phyloP scores from a whole-genome alignment of 2,329 filamentous ascomycete genomes.

The Monosporascus sp. region DNA sequence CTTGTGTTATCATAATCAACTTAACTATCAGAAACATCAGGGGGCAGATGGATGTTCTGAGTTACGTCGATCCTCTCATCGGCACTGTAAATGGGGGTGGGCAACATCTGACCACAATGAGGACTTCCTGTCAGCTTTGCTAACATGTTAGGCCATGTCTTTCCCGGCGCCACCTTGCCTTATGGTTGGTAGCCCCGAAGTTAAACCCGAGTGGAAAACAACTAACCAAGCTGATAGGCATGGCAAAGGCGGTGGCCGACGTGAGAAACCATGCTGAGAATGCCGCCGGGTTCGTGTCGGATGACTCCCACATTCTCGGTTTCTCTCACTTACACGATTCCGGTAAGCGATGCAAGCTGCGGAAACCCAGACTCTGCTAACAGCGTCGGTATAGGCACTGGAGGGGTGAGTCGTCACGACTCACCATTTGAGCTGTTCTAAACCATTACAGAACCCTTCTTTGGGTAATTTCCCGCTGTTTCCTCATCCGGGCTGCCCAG shows the following conservation, averaged over 20 bases:
- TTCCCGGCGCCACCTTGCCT: conserved; percentile 28
- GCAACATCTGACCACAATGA: background rate
- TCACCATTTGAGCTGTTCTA: conserved; percentile 4
- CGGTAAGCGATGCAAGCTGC: conserved; percentile 11
- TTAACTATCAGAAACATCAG: no score
- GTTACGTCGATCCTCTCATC: conserved; percentile 26
- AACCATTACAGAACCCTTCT: conserved; percentile 32
- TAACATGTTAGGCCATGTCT: conserved; percentile 26
- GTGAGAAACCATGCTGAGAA: conserved; percentile 19
- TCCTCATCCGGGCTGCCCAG: conserved; percentile 43
- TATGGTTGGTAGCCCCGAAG: conserved; percentile 20
- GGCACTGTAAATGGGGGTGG: conserved; percentile 27
- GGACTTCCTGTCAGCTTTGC: conserved; percentile 1
- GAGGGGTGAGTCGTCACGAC: conserved; percentile 21
- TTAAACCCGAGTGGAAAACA: background rate
- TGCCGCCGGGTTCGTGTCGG: conserved; percentile 28
- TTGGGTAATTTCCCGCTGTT: conserved; percentile 51
- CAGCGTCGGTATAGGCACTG: conserved; percentile 20
- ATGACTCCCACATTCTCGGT: conserved; percentile 25
- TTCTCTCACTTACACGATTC: conserved; percentile 30
- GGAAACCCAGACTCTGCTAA: background rate
- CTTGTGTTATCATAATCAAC: background rate
- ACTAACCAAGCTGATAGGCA: conserved; percentile 18
- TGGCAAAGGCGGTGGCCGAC: conserved; percentile 30
- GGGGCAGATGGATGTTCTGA: conserved; percentile 12